Conservation (phyloP, 2,329 filamentous ascomycete species). For the Neobulgaria alba region DNA sequence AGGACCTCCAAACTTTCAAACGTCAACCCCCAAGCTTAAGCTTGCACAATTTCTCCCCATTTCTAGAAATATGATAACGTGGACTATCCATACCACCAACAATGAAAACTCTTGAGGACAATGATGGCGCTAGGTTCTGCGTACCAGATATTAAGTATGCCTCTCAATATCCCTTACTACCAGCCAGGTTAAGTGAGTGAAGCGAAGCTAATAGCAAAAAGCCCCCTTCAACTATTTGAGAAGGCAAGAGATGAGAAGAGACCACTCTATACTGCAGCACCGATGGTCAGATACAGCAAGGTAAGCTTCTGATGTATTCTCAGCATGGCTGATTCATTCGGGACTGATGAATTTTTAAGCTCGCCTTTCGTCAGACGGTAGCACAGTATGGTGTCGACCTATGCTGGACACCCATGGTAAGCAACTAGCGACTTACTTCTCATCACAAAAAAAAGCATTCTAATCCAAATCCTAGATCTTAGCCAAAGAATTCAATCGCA, state of each 20-base stretch:
- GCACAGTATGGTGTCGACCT: constrained; percentile 56
- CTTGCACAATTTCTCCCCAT: no score
- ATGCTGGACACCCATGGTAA: constrained; percentile 63
- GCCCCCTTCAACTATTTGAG: constrained; percentile 52
- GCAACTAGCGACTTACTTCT: constrained; percentile 3
- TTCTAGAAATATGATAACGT: no score
- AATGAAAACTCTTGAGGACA: no score
- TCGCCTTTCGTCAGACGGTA: constrained; percentile 61
- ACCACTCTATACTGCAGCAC: constrained; percentile 51
- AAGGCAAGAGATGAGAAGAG: constrained; percentile 41
- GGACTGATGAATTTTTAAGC: constrained; percentile 33
- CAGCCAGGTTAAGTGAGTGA: no score
- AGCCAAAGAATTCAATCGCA: constrained; percentile 61
- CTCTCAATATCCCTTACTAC: no score
- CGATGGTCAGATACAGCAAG: constrained; percentile 62
- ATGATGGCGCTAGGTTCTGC: no score
- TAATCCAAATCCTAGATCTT: constrained; percentile 35
- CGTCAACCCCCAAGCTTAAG: no score
- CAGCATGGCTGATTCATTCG: constrained; percentile 1
- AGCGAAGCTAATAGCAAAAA: no score
- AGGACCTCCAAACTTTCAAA: no score
- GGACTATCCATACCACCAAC: no score
- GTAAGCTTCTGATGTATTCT: constrained; percentile 9
- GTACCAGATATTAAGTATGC: no score
- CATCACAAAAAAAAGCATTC: background rate